Conservation (phyloP, 176 grass and related monocot species). For the Aechmea fasciata region DNA sequence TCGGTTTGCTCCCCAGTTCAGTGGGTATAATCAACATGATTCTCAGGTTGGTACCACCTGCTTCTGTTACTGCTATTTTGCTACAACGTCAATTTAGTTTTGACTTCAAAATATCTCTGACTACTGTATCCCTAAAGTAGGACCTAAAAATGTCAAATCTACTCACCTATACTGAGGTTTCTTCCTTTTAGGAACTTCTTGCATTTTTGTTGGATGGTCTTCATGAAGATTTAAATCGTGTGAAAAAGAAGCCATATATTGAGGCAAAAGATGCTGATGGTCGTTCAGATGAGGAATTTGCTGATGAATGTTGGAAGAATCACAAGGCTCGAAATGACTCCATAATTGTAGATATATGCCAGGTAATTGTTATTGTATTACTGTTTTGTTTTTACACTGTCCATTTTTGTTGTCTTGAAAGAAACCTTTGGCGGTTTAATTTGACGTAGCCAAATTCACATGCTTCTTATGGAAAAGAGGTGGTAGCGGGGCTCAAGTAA, state of each 20-base stretch:
- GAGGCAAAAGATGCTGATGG: constrained; percentile 90
- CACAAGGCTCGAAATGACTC: constrained; percentile 98
- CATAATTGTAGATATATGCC: constrained; percentile 95
- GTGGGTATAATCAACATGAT: constrained; percentile 99
- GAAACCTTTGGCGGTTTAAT: not conserved
- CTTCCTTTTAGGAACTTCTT: constrained; percentile 68
- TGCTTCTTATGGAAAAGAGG: too few species aligned
- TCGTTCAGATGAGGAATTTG: constrained; percentile 70
- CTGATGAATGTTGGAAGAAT: constrained; percentile 87
- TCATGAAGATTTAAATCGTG: constrained; percentile 99
- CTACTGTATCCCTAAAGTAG: too few species aligned
- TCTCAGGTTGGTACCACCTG: constrained; percentile 60
- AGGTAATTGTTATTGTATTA: constrained; percentile 33
- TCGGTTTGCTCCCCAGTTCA: constrained; percentile 93
- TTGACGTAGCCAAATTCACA: not conserved
- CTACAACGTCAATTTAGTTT: constrained; percentile 1
- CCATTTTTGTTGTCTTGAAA: not conserved
- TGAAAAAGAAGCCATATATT: constrained; percentile 97
- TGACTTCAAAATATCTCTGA: not conserved
- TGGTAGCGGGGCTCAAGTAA: too few species aligned
- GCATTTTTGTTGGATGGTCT: constrained; percentile 95
- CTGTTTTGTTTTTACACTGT: not conserved
- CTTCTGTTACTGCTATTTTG: not conserved
- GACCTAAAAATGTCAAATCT: too few species aligned
- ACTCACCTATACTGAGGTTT: not conserved